Evolutionary conservation across 768 basidiomycete genomes (phyloP).

Genomic region (Paxillus ammoniavirescens): DNA sequence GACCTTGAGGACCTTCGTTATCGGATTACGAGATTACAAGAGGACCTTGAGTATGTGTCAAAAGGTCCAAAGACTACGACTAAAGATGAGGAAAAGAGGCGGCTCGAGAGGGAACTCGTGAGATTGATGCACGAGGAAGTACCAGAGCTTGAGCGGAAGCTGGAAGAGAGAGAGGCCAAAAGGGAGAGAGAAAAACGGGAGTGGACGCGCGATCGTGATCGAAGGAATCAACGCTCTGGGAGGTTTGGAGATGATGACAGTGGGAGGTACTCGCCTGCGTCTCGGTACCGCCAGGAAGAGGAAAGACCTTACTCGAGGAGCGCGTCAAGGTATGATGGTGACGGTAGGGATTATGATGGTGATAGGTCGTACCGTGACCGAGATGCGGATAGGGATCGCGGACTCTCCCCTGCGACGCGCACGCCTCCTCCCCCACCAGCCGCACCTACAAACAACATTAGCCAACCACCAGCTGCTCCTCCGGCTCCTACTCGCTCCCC

Average conservation of each 20-base stretch:
- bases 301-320: slow-evolving; percentile 56
- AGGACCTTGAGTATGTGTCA: slow-evolving; percentile 86
- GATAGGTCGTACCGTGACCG: slow-evolving; percentile 30
- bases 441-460: slow-evolving; percentile 33
- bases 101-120: slow-evolving; percentile 85
- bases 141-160: slow-evolving; percentile 84
- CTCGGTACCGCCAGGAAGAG: slow-evolving; percentile 39
- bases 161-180: slow-evolving; percentile 75
- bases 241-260: slow-evolving; percentile 51
- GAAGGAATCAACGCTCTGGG: slow-evolving; percentile 78
- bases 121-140: slow-evolving; percentile 86
- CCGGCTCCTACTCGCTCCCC: slow-evolving; percentile 59
- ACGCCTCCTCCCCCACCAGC: slow-evolving; percentile 51
- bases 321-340: slow-evolving; percentile 31
- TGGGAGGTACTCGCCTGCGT: slow-evolving; percentile 32
- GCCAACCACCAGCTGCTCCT: slow-evolving; percentile 48
- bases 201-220: slow-evolving; percentile 76
- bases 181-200: slow-evolving; percentile 78
- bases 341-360: slow-evolving; percentile 38
- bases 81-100: slow-evolving; percentile 83
- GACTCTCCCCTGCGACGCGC: slow-evolving; percentile 37
- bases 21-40: slow-evolving; percentile 81
- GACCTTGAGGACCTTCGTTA: slow-evolving; percentile 87
- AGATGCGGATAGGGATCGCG: slow-evolving; percentile 37
- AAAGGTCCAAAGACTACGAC: slow-evolving; percentile 67